These are phyloP conservation scores for Tetrastigma voinierianum DNA, from an alignment of 164 flowering plant species.

Conservation along the genomic window DNA sequence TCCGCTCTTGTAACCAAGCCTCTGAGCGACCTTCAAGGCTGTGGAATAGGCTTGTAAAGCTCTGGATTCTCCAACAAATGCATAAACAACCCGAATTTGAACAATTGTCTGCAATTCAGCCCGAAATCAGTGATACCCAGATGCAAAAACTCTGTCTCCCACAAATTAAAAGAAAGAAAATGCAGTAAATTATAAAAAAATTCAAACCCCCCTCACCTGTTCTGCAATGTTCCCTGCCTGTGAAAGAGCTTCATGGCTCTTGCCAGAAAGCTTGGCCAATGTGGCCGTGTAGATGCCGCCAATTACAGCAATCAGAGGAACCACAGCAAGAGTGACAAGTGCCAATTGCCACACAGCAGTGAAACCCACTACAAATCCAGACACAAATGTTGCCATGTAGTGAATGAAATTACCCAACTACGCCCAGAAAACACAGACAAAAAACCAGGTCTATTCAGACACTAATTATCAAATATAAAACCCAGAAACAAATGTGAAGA, in stretches of 20 bases:
- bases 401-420: conserved; percentile 97
- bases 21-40: conserved; percentile 63
- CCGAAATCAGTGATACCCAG: conserved; percentile 27
- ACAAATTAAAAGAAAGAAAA: not conserved
- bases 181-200: not conserved
- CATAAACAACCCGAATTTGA: conserved; percentile 85
- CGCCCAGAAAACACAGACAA: conserved; percentile 6
- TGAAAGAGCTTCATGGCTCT: conserved; percentile 83
- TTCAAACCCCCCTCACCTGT: conserved; percentile 47
- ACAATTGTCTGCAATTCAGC: conserved; percentile 65
- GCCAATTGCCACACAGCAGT: conserved; percentile 97
- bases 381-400: conserved; percentile 91
- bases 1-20: conserved; percentile 80
- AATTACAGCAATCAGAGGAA: conserved; percentile 90
- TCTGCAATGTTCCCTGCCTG: conserved; percentile 91
- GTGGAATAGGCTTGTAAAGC: conserved; percentile 75
- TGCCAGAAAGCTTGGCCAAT: conserved; percentile 71
- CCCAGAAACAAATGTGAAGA: not conserved
- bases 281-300: conserved; percentile 80
- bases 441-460: not conserved
- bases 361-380: conserved; percentile 95
- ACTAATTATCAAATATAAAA: not conserved
- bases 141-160: conserved; percentile 10
- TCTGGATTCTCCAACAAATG: conserved; percentile 88
- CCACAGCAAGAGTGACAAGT: conserved; percentile 88